Base-by-base conservation (phyloP, 257 asterid species). In the Solanum virginianum region DNA sequence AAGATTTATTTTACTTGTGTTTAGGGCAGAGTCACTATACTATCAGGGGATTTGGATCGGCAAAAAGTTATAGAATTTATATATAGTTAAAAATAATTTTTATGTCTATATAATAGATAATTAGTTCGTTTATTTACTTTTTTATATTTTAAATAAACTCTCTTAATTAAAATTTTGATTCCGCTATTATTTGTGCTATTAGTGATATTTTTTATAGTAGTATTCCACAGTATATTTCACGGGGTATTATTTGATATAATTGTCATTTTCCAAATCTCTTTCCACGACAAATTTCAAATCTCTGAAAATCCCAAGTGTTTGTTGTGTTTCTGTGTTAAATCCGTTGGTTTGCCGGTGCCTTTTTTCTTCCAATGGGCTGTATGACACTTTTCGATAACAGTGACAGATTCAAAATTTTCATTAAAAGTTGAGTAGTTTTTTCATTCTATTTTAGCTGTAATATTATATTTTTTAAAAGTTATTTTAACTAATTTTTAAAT, bases 271-370 rank as follows among this genome's bases (percentile, higher is more conserved):
- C 63, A 83, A 36, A 18, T 51, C 60, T 29, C 71, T 86, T 60
- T 82, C 43, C 14, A 20, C 8, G 85, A 22, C 18, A 80, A 80
- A 68, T 20, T 89, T 84, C 68, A 68, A 79, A 86, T 56, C 66
- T 29, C 85, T 26, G 66, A 87, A 29, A 87, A 17, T 85, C 68
- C 83, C 81, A 56, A 81, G 14, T 60, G 55, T 11, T 60, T 63
- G 24, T 45, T 57, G 26, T 63, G 69, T 47, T 70, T 55, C 36
- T 32, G n/a, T 15, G 32, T 15, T 0, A 13, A n/a, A 70, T 84
- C 85, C 81, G 88, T 87, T 82, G 71, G 59, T 84, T 70, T 82
- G 47, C 89, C 87, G 85, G 62, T 41, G 80, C 79, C 86, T 47
- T 55, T 43, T 74, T 36, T 36, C 36, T 4, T 41, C 60, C 18